Base-by-base conservation (phyloP, 2,329 filamentous ascomycete species). In the Xylariaceae sp. region DNA sequence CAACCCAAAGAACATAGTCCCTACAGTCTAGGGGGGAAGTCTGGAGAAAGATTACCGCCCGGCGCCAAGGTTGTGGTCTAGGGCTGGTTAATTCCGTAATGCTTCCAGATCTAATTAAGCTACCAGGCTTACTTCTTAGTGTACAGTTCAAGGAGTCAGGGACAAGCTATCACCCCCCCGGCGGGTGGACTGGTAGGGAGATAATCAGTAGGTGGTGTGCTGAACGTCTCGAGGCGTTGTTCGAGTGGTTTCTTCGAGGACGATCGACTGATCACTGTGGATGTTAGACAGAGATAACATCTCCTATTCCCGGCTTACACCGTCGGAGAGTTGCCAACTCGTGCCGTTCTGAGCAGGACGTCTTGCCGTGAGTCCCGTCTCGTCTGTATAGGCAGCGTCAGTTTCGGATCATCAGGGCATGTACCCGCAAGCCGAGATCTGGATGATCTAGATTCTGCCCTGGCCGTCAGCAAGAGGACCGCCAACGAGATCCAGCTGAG, bases 101-200 rank as follows among this genome's bases (percentile, higher is more conserved):
- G 44, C 18, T 47, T 48, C 34, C 39, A 59, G 34, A 53, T 60
- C 55, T 17, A 56, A 64, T 60, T 64, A 61, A 63, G 62, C 59
- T 62, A 35, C 47, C 44, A 49, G 54, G 55, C 58, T 59, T 62
- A 59, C 58, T 53, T 60, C 51, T 53, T 56, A 42, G 37, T 42
- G 37, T 42, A 49, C 51, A 53, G 62, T 37, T 62, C 35, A 23
- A 58, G 39, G 23, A 51, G 37, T 42, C 37, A 42, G 37, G 37
- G 11, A 44, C 55, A 51, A 44, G 48, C 53, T 54, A 51, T 58
- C 50, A 50, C 54, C n/a, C 55, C 30, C n/a, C 47, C 23, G 47
- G 52, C 57, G 53, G 57, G 51, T 58, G 37, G 37, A 42, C 37
- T 42, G 37, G 37, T 13, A 3, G 8, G 37, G 8, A 13, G 37